Base-by-base conservation (phyloP, 2,329 filamentous ascomycete species). In the Aschersonia sp. region DNA sequence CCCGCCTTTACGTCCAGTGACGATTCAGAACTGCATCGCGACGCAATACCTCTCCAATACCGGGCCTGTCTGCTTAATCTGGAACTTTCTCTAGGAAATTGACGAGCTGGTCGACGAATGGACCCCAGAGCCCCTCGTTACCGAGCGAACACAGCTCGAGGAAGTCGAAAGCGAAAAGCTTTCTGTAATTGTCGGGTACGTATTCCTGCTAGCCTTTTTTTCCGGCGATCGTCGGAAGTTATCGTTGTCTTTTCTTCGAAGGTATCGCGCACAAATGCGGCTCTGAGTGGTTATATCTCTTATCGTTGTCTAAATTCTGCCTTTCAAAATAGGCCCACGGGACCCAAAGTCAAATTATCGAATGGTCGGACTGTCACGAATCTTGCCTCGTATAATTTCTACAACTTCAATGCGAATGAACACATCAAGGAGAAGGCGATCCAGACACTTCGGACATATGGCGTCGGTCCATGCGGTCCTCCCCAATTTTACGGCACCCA, bases 401-500 rank as follows among this genome's bases (percentile, higher is more conserved):
- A 94, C 73, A 97, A 98, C 69, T 88, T 98, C 65, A 87, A 94
- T 53, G 79, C 80, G 47, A 95, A 95, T 62, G 90, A 97, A 52
- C 77, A 82, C 37, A 81, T 98, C 58, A 95, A 94, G 60, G 88
- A 95, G 56, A 94, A 95, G 64, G 92, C 90, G 1, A 88, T 98
- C 52, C 83, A 90, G 63, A 94, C 89, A 0, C 76, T 98, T 40
- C 85, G 90, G 50, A 94, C 86, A 22, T 98, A 98, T 58, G 92
- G 92, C 48, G 94, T 98, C 41, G 94, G 92, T 7, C 90, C 92
- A 49, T 98, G 92, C 62, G 92, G 92, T 22, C 92, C 92, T 14
- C 92, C 92, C 5, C 89, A 94, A 53, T 98, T 98, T 69, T 98
- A 98, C 68, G 92, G 89, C 54, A 98, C 88, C 32, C 90, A 97